Conservation (phyloP, 2,329 filamentous ascomycete genomes). For the Drechmeria coniospora region DNA sequence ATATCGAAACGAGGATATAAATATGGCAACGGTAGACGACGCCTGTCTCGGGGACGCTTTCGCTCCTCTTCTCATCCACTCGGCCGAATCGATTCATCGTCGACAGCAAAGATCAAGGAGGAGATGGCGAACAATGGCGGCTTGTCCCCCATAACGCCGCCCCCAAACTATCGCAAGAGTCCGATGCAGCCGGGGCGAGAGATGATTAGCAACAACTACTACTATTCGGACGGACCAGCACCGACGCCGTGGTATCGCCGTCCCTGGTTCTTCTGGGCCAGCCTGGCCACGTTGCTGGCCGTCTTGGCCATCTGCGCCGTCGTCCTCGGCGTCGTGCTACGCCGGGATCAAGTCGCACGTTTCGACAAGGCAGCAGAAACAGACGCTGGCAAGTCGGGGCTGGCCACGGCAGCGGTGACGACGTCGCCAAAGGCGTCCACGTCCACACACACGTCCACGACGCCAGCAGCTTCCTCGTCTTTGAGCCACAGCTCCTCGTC, state of each 20-base stretch:
- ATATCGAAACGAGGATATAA: too few species aligned
- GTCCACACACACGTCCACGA: too few species aligned
- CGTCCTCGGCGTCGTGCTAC: constrained; percentile 7
- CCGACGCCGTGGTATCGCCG: constrained; percentile 7
- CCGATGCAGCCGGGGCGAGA: constrained; percentile 1
- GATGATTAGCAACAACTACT: constrained; percentile 6
- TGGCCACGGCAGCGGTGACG: neutral
- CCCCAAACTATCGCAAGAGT: constrained; percentile 1
- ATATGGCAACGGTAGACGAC: too few species aligned
- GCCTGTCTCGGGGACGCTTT: too few species aligned
- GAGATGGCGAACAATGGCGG: neutral
- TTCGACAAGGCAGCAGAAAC: neutral
- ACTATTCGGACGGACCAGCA: constrained; percentile 2
- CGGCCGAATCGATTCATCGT: too few species aligned
- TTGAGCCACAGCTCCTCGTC: neutral
- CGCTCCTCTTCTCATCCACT: too few species aligned
- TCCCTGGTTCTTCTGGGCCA: constrained; percentile 4
- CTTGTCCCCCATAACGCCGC: neutral
- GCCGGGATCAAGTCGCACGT: constrained; percentile 1
- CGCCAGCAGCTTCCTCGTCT: neutral
- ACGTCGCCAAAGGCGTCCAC: too few species aligned
- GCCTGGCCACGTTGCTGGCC: constrained; percentile 1
- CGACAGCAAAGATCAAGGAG: neutral
- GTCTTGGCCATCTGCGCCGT: constrained; percentile 2
- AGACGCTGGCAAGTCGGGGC: neutral